Conservation (phyloP, 345 rosid genomes). For the Gossypium arboreum region DNA sequence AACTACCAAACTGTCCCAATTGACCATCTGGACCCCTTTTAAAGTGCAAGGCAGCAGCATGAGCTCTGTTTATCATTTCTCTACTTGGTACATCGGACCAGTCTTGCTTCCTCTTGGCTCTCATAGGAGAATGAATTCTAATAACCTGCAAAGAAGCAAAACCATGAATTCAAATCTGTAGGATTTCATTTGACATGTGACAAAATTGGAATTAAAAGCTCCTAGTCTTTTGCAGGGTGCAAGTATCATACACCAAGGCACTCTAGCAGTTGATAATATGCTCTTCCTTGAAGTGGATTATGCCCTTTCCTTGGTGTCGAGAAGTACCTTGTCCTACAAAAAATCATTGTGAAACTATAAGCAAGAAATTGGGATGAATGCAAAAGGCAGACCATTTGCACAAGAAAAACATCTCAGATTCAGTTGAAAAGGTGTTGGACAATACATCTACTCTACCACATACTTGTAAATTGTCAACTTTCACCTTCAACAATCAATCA, state of each 20-base stretch:
- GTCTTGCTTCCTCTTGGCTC: conserved; percentile 64
- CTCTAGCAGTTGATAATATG: conserved; percentile 92
- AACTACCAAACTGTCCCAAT: conserved; percentile 71
- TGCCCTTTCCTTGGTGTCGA: conserved; percentile 92
- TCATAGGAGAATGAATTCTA: conserved; percentile 93
- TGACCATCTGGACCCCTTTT: conserved; percentile 47
- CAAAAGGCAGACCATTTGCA: not conserved
- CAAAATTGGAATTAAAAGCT: not conserved
- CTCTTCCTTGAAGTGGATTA: conserved; percentile 97
- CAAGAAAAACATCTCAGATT: not conserved
- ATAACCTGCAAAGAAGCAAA: conserved; percentile 53
- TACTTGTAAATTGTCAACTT: not conserved
- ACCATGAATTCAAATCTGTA: conserved; percentile 4
- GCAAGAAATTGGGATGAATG: not conserved
- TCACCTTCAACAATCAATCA: not conserved
- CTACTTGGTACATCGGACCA: conserved; percentile 87
- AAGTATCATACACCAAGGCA: conserved; percentile 77
- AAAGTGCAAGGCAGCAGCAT: conserved; percentile 69
- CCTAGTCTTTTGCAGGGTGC: conserved; percentile 1
- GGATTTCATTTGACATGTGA: not conserved
- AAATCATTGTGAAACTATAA: conserved; percentile 11
- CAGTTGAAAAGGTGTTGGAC: not conserved
- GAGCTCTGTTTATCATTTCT: conserved; percentile 68
- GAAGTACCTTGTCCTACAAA: conserved; percentile 85
- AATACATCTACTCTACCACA: conserved; percentile 5